A percentile compares a stretch with the other conserved stretches of the same genome.
Evolutionary conservation across 2,329 filamentous ascomycete genomes (phyloP).

Genomic region (Cordyceps farinosa): DNA sequence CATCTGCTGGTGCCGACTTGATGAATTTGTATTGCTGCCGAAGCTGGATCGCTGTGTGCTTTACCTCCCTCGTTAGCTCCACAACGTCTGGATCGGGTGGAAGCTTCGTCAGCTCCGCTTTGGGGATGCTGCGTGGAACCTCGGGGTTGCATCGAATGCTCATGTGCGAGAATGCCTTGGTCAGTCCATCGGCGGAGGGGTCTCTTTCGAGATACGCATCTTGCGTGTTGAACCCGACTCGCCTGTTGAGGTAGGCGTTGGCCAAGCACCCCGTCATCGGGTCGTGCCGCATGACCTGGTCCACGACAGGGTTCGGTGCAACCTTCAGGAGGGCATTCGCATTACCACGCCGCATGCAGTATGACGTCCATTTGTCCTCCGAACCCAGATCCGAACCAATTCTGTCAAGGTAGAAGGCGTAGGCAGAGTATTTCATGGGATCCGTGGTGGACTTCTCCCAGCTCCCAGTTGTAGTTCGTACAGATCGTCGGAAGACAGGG

Average conservation of each 20-base stretch:
- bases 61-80: conserved; percentile 2
- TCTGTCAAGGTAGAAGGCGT: conserved; percentile 17
- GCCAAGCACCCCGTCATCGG: conserved; percentile 16
- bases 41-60: neutral
- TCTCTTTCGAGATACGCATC: conserved; percentile 15
- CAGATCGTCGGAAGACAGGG: conserved; percentile 13
- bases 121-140: conserved; percentile 12
- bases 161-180: conserved; percentile 14
- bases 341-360: conserved; percentile 15
- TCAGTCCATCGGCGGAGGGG: conserved; percentile 12
- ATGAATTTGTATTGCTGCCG: conserved; percentile 17
- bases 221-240: conserved; percentile 17
- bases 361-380: conserved; percentile 16
- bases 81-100: conserved; percentile 8
- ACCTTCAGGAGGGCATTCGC: conserved; percentile 17
- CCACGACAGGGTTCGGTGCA: conserved; percentile 15
- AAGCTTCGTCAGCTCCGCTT: conserved; percentile 16
- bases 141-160: conserved; percentile 17
- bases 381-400: conserved; percentile 17
- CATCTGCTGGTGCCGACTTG: conserved; percentile 3
- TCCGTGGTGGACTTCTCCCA: conserved; percentile 16
- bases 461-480: neutral
- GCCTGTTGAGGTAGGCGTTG: conserved; percentile 15
- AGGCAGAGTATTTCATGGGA: conserved; percentile 18
- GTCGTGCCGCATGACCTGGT: conserved; percentile 18